Conservation (phyloP, 2,329 filamentous ascomycete species). For the Teratosphaeria nubilosa region DNA sequence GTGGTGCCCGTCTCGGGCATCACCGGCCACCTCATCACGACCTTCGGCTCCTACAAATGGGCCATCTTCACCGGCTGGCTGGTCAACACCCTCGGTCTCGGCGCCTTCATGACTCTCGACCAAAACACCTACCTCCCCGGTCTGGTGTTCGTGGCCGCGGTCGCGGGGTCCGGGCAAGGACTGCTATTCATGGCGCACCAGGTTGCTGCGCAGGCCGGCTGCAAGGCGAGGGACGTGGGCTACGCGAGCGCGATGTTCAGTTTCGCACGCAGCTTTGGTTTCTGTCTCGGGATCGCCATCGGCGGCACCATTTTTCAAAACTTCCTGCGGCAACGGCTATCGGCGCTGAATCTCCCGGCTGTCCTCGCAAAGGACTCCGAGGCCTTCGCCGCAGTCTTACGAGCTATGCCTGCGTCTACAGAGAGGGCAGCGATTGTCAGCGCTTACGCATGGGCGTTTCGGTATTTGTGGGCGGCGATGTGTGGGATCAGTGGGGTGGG, state of each 20-base stretch:
- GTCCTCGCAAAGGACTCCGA: conserved; percentile 13
- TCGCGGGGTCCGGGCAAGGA: conserved; percentile 34
- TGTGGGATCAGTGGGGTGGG: conserved; percentile 16
- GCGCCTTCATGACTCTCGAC: conserved; percentile 33
- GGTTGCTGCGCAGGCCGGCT: conserved; percentile 34
- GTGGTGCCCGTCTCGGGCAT: conserved; percentile 15
- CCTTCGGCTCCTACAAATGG: conserved; percentile 20
- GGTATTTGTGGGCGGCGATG: conserved; percentile 14
- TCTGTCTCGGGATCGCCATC: conserved; percentile 39
- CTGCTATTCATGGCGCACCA: conserved; percentile 33
- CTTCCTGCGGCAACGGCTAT: conserved; percentile 11
- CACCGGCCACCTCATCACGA: conserved; percentile 21
- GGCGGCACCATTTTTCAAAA: conserved; percentile 34
- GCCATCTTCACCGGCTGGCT: conserved; percentile 19
- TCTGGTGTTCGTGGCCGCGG: conserved; percentile 36
- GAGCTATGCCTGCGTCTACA: conserved; percentile 6
- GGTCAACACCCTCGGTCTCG: conserved; percentile 32
- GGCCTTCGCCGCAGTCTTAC: conserved; percentile 11
- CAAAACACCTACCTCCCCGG: conserved; percentile 25
- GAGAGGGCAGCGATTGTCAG: conserved; percentile 6
- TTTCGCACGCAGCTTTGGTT: conserved; percentile 40
- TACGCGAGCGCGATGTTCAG: conserved; percentile 32
- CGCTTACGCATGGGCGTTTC: conserved; percentile 13
- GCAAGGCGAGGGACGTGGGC: conserved; percentile 24
- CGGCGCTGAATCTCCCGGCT: conserved; percentile 2